A percentile compares a stretch with the other conserved stretches of the same genome.
Evolutionary conservation across 2,329 filamentous ascomycete species (phyloP).

Genomic region (Tolypocladium cylindrosporum): DNA sequence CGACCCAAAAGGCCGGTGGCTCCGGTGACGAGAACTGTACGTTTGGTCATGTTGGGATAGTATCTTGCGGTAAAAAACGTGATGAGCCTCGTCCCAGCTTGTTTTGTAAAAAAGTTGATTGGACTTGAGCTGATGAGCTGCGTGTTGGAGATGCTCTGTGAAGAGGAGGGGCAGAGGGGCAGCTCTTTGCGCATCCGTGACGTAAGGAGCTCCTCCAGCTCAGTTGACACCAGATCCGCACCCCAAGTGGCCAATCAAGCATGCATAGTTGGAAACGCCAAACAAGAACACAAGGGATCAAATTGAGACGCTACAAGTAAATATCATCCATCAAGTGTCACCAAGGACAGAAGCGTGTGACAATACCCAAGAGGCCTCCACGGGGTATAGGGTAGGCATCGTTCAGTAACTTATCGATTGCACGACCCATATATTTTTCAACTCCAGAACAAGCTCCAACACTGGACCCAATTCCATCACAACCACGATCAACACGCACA

Average conservation of each 20-base stretch:
- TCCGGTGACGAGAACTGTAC: conserved; percentile 66
- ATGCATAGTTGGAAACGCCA: too few species aligned
- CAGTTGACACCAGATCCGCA: not conserved
- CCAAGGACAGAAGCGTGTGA: not conserved
- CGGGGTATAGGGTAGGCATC: not conserved
- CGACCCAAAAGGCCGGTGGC: conserved; percentile 77
- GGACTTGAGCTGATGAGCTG: not conserved
- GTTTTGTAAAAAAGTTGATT: not conserved
- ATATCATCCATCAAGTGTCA: too few species aligned
- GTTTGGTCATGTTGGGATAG: conserved; percentile 12
- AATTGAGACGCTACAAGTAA: too few species aligned
- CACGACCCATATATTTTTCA: not conserved
- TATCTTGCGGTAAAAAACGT: not conserved
- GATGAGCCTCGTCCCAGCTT: not conserved
- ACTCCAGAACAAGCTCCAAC: not conserved
- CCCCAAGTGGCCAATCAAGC: too few species aligned
- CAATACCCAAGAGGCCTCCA: not conserved
- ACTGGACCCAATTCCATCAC: not conserved
- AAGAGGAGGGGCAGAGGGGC: not conserved
- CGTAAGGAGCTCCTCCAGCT: not conserved
- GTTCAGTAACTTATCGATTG: not conserved
- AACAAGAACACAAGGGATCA: too few species aligned
- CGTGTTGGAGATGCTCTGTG: too few species aligned
- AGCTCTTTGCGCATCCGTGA: not conserved
- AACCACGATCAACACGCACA: not conserved